Conservation (phyloP, 2,329 filamentous ascomycete species). For the Xylaria hypoxylon region DNA sequence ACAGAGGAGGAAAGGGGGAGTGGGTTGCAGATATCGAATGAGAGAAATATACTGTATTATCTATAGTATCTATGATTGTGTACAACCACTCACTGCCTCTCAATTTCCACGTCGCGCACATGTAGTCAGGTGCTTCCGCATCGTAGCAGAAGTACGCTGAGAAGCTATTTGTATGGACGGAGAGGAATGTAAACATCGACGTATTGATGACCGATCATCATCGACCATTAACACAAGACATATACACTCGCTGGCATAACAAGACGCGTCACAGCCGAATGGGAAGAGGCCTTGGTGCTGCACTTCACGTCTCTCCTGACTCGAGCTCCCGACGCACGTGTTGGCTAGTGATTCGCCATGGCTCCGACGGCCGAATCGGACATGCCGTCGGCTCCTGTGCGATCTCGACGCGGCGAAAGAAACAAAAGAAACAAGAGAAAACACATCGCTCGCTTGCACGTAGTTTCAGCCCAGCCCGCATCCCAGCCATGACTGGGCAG, state of each 20-base stretch:
- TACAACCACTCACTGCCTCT: constrained; percentile 12
- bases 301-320: constrained; percentile 27
- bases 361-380: constrained; percentile 30
- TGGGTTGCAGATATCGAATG: constrained; percentile 3
- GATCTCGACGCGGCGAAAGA: constrained; percentile 12
- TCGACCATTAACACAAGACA: constrained; percentile 27
- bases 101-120: constrained; percentile 29
- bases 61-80: constrained; percentile 11
- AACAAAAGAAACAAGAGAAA: not conserved
- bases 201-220: constrained; percentile 16
- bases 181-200: constrained; percentile 17
- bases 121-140: constrained; percentile 29
- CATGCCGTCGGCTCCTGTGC: constrained; percentile 12
- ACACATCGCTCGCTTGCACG: constrained; percentile 25
- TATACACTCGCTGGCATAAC: constrained; percentile 32
- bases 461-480: constrained; percentile 28
- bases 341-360: constrained; percentile 33
- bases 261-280: constrained; percentile 28
- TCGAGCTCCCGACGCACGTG: constrained; percentile 30
- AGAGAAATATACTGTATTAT: constrained; percentile 20
- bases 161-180: constrained; percentile 28
- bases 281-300: constrained; percentile 30
- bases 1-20: constrained; percentile 1
- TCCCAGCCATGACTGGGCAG: constrained; percentile 25
- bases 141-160: constrained; percentile 21